Evolutionary conservation across 2,329 filamentous ascomycete genomes (phyloP).

Genomic region (Ophiostoma sp.): DNA sequence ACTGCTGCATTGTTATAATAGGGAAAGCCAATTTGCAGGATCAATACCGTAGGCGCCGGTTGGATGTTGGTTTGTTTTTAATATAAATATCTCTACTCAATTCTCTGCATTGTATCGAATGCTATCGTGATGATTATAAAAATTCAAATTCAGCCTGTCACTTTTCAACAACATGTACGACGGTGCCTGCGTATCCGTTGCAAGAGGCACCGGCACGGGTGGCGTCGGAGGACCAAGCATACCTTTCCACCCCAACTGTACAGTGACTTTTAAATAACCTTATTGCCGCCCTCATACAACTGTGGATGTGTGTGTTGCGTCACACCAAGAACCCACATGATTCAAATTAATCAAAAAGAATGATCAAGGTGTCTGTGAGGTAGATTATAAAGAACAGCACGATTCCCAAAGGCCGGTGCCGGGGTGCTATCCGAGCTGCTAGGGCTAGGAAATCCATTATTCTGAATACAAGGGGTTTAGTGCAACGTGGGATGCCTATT

Average conservation of each 20-base stretch:
- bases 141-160: not conserved
- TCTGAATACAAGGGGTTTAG: not conserved
- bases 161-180: not conserved
- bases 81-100: not conserved
- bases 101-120: not conserved
- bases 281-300: not conserved
- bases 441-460: not conserved
- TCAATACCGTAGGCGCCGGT: not conserved
- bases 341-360: not conserved
- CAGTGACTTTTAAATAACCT: not conserved
- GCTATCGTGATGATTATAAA: not conserved
- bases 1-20: not conserved
- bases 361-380: too few relatives aligned
- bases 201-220: not conserved
- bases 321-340: not conserved
- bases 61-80: not conserved
- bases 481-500: not conserved
- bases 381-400: not conserved
- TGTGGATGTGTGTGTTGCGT: not conserved
- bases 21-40: conserved; percentile 4
- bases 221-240: conserved; percentile 6
- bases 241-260: not conserved
- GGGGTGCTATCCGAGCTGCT: not conserved
- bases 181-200: not conserved
- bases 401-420: not conserved